Evolutionary conservation across 2,329 filamentous ascomycete genomes (phyloP), one percentile per base, ranked within the genome.

Genomic region (Fusarium albosuccineum): DNA sequence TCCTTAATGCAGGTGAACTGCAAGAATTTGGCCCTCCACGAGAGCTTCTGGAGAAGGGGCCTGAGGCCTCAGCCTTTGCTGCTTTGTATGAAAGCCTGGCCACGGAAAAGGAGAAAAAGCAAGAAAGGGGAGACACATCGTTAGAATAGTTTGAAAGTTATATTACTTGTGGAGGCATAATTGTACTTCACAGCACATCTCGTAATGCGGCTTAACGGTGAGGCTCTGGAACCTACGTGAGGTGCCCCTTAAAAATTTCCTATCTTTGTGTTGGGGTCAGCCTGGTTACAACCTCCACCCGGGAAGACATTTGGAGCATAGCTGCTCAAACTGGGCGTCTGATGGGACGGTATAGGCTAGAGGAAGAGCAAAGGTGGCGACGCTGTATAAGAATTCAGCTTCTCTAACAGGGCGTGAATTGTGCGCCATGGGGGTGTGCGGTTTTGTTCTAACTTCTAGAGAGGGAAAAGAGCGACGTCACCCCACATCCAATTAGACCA

Each of bases 1-100:
- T 74, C 3, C 62, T 74, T 29, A 63, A 73, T 16, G 60, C 52
- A 9, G 71, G 71, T 1, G 56, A 60, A 48, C n/a, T 73, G 1
- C 36, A 60, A n/a, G 71, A 73, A 30, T 64, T 70, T 41, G 71
- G 66, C 6, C 45, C 62, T 3, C 71, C 71, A 0, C 57, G 53
- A 33, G 33, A 67, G n/a, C 53, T 70, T 4, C 45, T 70, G 1
- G n/a, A 22, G 3, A 56, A 69, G 34, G 66, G 66, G 2, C 7
- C 49, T 4, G 22, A 27, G n/a, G 30, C 2, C 0, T 69, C 67
- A 6, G 13, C 53, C 22, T 69, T 69, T 59, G 62, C 67, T 40
- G 44, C 67, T 3, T 13, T 69, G 9, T 69, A 67, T 36, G 33
- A 41, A 14, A 67, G 45, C 5, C 7, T 69, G 1, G 34, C 9